Base-by-base conservation (phyloP, 805 yeast species). In the Suhomyces vadensis region DNA sequence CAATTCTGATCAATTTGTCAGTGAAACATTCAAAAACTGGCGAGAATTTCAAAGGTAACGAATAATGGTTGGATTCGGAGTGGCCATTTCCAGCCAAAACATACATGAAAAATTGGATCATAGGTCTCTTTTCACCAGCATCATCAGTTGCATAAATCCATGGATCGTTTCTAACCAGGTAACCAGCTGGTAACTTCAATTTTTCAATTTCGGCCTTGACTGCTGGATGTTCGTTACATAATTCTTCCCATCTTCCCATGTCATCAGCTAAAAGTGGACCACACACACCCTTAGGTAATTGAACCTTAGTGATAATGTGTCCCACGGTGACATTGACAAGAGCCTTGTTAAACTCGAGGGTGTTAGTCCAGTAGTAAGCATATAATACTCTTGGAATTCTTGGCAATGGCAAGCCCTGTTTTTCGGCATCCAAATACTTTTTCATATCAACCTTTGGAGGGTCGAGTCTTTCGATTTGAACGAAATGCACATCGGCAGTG, bases 131-230 rank as follows among this genome's bases (percentile, higher is more conserved):
- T 58, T 82, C 87, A 47, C 74, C 66, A 38, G 78, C 67, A 54
- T 81, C 82, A 59, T 83, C 89, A 25, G 89, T 82, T 57, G 92
- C 95, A 61, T 87, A 85, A 76, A 85, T 87, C 95, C 95, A 87
- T 42, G 91, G 88, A 61, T 85, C 92, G 58, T 76, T 76, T 53
- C 81, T 75, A 39, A 83, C 82, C 26, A 61, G 60, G 67, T 61
- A 77, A 60, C 58, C 76, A 52, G 68, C 58, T 48, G 90, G 91
- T 46, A 85, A 70, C 51, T 80, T 74, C 64, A 85, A 72, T 61
- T 84, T 83, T 46, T 73, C 85, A 53, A 84, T 72, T 63, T 85
- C 90, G 20, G 82, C 86, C 48, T 61, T 51, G 48, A 84, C 81
- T 2, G 57, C 47, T 14, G 90, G 90, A 58, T 83, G 85, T 20